Evolutionary conservation across 371 early-diverging fungal genomes (phyloP), one percentile per base, ranked within the genome.

Genomic region (Vairimorpha necatrix): DNA sequence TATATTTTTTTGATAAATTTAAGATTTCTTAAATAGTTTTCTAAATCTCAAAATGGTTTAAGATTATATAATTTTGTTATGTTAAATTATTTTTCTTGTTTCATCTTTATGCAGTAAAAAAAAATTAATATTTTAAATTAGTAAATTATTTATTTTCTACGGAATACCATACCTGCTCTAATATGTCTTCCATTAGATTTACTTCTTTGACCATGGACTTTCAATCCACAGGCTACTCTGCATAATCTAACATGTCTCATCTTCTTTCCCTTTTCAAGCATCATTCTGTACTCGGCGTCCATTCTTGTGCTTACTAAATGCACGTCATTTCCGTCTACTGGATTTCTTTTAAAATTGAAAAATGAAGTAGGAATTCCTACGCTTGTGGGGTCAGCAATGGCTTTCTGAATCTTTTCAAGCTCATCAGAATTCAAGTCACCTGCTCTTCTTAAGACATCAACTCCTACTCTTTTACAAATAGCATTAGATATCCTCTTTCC

Each of bases 281-380:
- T 74, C 60, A 85, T 68, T 69, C 86, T 79, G 48, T 82, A 75
- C 36, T 79, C 80, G 16, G 81, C 83, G 76, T 86, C 96, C 42
- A 97, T 87, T 79, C 87, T 89, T 89, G 94, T 95, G 79, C 94
- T 90, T 78, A 97, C 87, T 72, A 93, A 86, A 87, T 97, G 96
- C 72, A 89, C 86, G 89, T 89, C 90, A 86, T 90, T 90, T 85
- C 95, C 95, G 82, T 91, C 92, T 82, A 89, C 87, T 82, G 89
- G 87, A 88, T 97, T 95, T 89, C 92, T 95, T 87, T 94, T 94
- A 84, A 93, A 89, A 91, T 97, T 97, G 54, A 94, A 90, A 90
- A 95, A 92, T 92, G 93, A 95, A 86, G 89, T 89, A 79, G 98
- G 98, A 87, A 97, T 93, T 87, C 93, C 94, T 89, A 89, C 92